Evolutionary conservation across 805 yeast species (phyloP).

Genomic region (Vanderwaltozyma verrucispora): DNA sequence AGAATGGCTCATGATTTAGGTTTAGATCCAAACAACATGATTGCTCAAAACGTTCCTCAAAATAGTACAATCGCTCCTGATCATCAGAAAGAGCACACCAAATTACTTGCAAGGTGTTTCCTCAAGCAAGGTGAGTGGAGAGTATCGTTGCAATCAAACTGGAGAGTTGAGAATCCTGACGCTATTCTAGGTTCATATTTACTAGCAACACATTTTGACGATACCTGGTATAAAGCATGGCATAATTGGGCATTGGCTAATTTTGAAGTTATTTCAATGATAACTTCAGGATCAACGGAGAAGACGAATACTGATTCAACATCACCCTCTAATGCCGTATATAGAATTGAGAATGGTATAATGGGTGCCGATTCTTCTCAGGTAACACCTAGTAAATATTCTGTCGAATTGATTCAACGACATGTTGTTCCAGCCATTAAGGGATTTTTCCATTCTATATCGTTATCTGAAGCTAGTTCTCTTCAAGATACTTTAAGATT

Average conservation of each 20-base stretch:
- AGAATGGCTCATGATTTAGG: slow-evolving; percentile 85
- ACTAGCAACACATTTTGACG: slow-evolving; percentile 90
- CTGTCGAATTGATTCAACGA: slow-evolving; percentile 55
- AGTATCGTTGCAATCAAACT: slow-evolving; percentile 62
- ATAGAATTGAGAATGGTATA: slow-evolving; percentile 15
- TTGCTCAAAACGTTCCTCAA: slow-evolving; percentile 75
- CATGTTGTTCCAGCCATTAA: slow-evolving; percentile 94
- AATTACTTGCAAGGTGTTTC: slow-evolving; percentile 83
- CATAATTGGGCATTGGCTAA: slow-evolving; percentile 99
- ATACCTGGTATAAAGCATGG: slow-evolving; percentile 97
- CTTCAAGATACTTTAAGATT: slow-evolving; percentile 86
- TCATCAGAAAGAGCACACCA: slow-evolving; percentile 75
- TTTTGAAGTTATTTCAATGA: slow-evolving; percentile 80
- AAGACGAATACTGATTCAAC: slow-evolving; percentile 12
- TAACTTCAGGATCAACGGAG: slow-evolving; percentile 24
- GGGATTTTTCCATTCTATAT: slow-evolving; percentile 92
- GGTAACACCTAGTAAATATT: slow-evolving; percentile 23
- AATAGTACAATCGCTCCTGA: slow-evolving; percentile 36
- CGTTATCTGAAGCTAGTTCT: slow-evolving; percentile 76
- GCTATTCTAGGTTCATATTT: slow-evolving; percentile 85
- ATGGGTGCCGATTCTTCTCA: slow-evolving; percentile 15
- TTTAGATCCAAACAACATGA: slow-evolving; percentile 74
- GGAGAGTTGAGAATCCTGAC: slow-evolving; percentile 73
- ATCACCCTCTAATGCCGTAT: slow-evolving; percentile 6
- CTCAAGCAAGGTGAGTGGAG: slow-evolving; percentile 99